phyloP scores from a whole-genome alignment of 225 moss, liverwort and hornwort genomes.

The Climacium dendroides region DNA sequence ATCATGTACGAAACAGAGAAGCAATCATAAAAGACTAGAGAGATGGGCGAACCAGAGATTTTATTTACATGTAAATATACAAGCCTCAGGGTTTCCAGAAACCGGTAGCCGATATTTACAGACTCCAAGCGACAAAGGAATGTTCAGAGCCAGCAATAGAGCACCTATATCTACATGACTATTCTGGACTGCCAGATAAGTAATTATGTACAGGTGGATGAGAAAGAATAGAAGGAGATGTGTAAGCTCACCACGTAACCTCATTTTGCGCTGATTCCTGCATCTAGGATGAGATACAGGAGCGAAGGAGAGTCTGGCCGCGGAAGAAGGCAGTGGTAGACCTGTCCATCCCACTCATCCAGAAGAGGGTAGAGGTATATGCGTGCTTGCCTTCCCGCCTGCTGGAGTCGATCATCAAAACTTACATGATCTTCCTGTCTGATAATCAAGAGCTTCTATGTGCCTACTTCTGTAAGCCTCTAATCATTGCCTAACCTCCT shows the following conservation, averaged over 20 bases:
- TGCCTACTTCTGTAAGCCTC: conserved; percentile 17
- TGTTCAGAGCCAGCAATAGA: conserved; percentile 1
- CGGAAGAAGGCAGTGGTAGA: neutral
- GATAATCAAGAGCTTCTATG: neutral
- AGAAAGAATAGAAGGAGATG: conserved; percentile 4
- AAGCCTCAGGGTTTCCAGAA: neutral
- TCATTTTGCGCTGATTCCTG: neutral
- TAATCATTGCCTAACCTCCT: neutral
- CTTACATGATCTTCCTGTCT: conserved; percentile 23
- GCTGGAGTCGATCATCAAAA: conserved; percentile 32
- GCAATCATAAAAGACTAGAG: neutral
- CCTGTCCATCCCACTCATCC: neutral
- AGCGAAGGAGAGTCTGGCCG: neutral
- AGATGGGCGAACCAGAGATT: neutral
- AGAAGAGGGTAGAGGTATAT: neutral
- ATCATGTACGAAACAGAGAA: neutral
- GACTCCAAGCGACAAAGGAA: conserved; percentile 13
- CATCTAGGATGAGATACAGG: neutral
- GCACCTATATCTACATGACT: neutral
- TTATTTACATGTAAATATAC: neutral
- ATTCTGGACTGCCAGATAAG: neutral
- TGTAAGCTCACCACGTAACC: neutral
- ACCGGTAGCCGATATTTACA: conserved; percentile 19
- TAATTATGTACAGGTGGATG: conserved; percentile 8
- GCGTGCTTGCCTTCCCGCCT: conserved; percentile 1